Base-by-base conservation (phyloP, 1,284 basidiomycete species). In the Gymnopus androsaceus region DNA sequence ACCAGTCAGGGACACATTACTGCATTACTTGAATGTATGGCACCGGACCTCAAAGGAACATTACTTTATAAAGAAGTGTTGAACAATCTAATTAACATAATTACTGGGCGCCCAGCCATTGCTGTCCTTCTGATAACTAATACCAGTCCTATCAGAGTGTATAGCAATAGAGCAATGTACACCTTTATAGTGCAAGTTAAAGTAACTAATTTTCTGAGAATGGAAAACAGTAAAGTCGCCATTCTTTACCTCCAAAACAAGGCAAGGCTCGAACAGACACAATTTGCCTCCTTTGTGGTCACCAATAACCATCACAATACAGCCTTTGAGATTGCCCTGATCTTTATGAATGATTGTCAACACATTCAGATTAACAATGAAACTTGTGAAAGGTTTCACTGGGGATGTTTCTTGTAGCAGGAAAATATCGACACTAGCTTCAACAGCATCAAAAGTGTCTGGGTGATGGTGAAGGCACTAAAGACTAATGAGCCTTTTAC, bases 321-420 rank as follows among this genome's bases (percentile, higher is more conserved):
- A 36, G n/a, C 34, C 34, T 9, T 36, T n/a, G 9, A 36, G 9
- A 21, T 23, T n/a, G 8, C 23, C 25, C 14, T n/a, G 21, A 46
- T 46, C 44, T 9, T n/a, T 5, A n/a, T 46, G 44, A 23, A 25
- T 4, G 8, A 25, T 8, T 25, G 14, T 23, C 44, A 23, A 14
- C 15, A 46, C 46, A 33, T 49, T 49, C 25, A 49, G 5, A 28
- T 33, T 49, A 49, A 49, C 12, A 15, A 49, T 28, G 15, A 49
- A 49, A 9, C 46, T 33, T 30, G 28, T 17, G 31, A 49, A 49
- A 17, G 46, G 46, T 17, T 49, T 23, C 4, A 49, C 46, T 12
- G 44, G 21, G 25, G 19, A 19, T 7, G 8, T 14, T 5, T 15
- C 17, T 7, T 46, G 5, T 23, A 25, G 21, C 7, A 21, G 44